Evolutionary conservation across 208 protist genomes (phyloP).

Genomic region (Perkinsela sp.): DNA sequence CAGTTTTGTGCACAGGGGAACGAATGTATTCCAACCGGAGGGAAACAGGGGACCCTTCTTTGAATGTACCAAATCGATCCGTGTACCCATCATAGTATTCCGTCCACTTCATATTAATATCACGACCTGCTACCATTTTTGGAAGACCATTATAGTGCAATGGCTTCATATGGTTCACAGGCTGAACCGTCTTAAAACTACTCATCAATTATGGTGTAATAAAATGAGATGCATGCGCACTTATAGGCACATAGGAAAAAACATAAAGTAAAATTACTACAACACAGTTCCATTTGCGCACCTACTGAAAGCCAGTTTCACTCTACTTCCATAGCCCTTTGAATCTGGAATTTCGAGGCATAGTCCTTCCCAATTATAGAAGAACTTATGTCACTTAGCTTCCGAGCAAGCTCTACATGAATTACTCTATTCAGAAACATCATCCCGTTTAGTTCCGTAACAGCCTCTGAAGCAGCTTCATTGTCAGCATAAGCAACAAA

Average conservation of each 20-base stretch:
- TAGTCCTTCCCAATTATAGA: too few species aligned
- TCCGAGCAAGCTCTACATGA: not conserved
- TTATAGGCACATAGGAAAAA: too few species aligned
- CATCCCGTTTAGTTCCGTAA: not conserved
- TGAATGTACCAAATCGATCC: constrained; percentile 67
- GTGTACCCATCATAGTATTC: constrained; percentile 74
- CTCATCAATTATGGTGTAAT: too few species aligned
- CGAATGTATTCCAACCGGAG: constrained; percentile 61
- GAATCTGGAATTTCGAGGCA: too few species aligned
- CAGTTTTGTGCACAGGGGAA: constrained; percentile 44
- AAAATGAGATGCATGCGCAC: too few species aligned
- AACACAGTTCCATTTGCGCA: too few species aligned
- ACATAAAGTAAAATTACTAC: too few species aligned
- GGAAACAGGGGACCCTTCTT: constrained; percentile 49
- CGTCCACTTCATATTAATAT: constrained; percentile 54
- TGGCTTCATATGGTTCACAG: not conserved
- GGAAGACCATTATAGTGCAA: constrained; percentile 42
- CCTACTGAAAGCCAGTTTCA: too few species aligned
- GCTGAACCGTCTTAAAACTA: not conserved
- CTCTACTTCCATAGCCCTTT: too few species aligned
- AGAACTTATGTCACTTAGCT: too few species aligned
- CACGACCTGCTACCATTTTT: constrained; percentile 51
- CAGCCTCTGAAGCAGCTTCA: not conserved
- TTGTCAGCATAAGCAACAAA: not conserved
- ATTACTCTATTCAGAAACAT: not conserved